Conservation (phyloP, 441 rosid species). For the Gossypium schwendimanii region DNA sequence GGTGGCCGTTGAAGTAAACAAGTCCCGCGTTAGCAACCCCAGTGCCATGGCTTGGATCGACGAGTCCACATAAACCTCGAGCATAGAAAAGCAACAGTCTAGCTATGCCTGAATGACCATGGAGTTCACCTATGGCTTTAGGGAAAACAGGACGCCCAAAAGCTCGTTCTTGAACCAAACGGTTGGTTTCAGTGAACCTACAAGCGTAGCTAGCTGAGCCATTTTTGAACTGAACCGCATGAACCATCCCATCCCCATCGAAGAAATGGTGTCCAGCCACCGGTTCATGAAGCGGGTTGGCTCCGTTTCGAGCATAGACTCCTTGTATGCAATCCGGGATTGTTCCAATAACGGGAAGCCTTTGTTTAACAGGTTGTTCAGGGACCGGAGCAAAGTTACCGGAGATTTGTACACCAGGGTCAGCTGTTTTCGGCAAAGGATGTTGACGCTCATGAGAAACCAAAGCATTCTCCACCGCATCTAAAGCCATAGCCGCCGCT, state of each 20-base stretch:
- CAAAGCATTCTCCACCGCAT: slow-evolving; percentile 44
- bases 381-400: slow-evolving; percentile 77
- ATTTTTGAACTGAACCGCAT: slow-evolving; percentile 40
- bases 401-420: slow-evolving; percentile 52
- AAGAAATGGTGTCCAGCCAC: slow-evolving; percentile 72
- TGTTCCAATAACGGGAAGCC: slow-evolving; percentile 43
- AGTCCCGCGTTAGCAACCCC: slow-evolving; percentile 87
- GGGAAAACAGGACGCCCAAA: slow-evolving; percentile 64
- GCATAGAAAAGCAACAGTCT: slow-evolving; percentile 59
- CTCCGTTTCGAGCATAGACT: slow-evolving; percentile 74
- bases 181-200: slow-evolving; percentile 61
- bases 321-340: slow-evolving; percentile 57
- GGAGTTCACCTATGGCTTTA: slow-evolving; percentile 75
- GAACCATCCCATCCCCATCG: slow-evolving; percentile 88
- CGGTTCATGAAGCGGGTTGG: slow-evolving; percentile 67
- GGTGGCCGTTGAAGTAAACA: slow-evolving; percentile 50
- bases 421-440: slow-evolving; percentile 57
- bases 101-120: slow-evolving; percentile 68
- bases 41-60: slow-evolving; percentile 52
- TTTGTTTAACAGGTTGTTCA: slow-evolving; percentile 43
- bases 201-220: slow-evolving; percentile 57
- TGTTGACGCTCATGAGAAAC: slow-evolving; percentile 35
- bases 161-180: slow-evolving; percentile 48
- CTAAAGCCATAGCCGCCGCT: slow-evolving; percentile 47
- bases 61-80: slow-evolving; percentile 48